Evolutionary conservation across 2,329 filamentous ascomycete species (phyloP).

Genomic region (Tolypocladium paradoxum): DNA sequence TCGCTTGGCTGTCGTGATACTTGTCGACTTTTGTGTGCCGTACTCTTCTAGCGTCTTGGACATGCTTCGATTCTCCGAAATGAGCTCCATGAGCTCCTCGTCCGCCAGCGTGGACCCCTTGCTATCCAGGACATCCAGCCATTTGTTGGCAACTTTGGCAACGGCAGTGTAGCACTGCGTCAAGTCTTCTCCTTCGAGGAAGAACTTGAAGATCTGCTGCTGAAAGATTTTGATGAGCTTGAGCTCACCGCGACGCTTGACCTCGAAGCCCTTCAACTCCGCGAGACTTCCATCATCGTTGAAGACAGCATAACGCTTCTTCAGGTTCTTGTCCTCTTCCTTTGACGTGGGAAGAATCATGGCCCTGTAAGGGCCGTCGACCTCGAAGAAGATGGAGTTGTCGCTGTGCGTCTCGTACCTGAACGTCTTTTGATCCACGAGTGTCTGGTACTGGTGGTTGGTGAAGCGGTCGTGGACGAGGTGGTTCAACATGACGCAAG

Average conservation of each 20-base stretch:
- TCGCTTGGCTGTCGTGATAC: slow-evolving; percentile 95
- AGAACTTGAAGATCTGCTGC: slow-evolving; percentile 98
- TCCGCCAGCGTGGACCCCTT: slow-evolving; percentile 85
- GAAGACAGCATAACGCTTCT: slow-evolving; percentile 98
- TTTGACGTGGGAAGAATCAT: slow-evolving; percentile 98
- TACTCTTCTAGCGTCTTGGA: slow-evolving; percentile 95
- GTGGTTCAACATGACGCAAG: slow-evolving; percentile 98
- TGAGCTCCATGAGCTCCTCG: slow-evolving; percentile 97
- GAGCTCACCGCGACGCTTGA: slow-evolving; percentile 92
- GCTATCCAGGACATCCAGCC: slow-evolving; percentile 88
- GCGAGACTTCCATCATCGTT: slow-evolving; percentile 94
- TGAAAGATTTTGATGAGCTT: slow-evolving; percentile 99
- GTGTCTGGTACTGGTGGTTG: slow-evolving; percentile 92
- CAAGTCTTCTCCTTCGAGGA: slow-evolving; percentile 80
- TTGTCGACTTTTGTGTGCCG: slow-evolving; percentile 88
- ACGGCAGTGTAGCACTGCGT: slow-evolving; percentile 85
- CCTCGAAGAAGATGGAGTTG: slow-evolving; percentile 99
- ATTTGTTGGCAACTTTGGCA: slow-evolving; percentile 88
- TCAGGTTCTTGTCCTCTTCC: slow-evolving; percentile 98
- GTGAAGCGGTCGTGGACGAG: slow-evolving; percentile 91
- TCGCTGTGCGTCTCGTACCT: slow-evolving; percentile 96
- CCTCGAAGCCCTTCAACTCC: slow-evolving; percentile 93
- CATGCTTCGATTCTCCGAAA: slow-evolving; percentile 99
- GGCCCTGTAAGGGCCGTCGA: slow-evolving; percentile 92
- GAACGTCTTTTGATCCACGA: slow-evolving; percentile 68